Conservation (phyloP, 441 rosid species). For the Populus hybrid region DNA sequence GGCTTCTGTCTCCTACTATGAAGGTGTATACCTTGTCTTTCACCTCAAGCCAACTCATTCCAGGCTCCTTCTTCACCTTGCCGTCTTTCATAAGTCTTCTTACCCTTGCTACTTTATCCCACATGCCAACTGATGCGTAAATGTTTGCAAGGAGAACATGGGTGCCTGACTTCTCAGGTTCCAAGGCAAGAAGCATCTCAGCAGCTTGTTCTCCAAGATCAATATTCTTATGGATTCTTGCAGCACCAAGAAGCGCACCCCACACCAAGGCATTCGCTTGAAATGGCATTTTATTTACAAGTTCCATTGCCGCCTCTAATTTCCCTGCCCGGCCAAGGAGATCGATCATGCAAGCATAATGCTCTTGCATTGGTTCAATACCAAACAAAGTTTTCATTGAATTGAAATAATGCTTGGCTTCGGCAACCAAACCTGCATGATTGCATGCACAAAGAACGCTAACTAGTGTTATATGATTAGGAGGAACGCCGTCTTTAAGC, state of each 20-base stretch:
- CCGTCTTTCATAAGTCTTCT: slow-evolving; percentile 55
- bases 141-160: slow-evolving; percentile 61
- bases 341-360: slow-evolving; percentile 75
- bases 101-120: slow-evolving; percentile 51
- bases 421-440: slow-evolving; percentile 63
- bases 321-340: slow-evolving; percentile 62
- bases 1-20: slow-evolving; percentile 64
- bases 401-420: slow-evolving; percentile 45
- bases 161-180: slow-evolving; percentile 67
- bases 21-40: slow-evolving; percentile 57
- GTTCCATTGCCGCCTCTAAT: slow-evolving; percentile 53
- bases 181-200: slow-evolving; percentile 51
- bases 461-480: slow-evolving; percentile 63
- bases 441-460: slow-evolving; percentile 66
- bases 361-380: slow-evolving; percentile 54
- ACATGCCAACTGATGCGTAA: slow-evolving; percentile 60
- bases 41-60: slow-evolving; percentile 67
- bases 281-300: slow-evolving; percentile 53
- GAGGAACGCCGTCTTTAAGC: slow-evolving; percentile 46
- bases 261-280: slow-evolving; percentile 51
- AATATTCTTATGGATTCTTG: slow-evolving; percentile 62
- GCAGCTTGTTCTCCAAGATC: slow-evolving; percentile 57
- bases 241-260: slow-evolving; percentile 76
- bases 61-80: slow-evolving; percentile 67
- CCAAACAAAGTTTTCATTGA: slow-evolving; percentile 49